Percentiles rank a stretch among this genome's conserved stretches.
Evolutionary conservation across 2,329 filamentous ascomycete genomes (phyloP).

Genomic region (Colletotrichum tropicale): DNA sequence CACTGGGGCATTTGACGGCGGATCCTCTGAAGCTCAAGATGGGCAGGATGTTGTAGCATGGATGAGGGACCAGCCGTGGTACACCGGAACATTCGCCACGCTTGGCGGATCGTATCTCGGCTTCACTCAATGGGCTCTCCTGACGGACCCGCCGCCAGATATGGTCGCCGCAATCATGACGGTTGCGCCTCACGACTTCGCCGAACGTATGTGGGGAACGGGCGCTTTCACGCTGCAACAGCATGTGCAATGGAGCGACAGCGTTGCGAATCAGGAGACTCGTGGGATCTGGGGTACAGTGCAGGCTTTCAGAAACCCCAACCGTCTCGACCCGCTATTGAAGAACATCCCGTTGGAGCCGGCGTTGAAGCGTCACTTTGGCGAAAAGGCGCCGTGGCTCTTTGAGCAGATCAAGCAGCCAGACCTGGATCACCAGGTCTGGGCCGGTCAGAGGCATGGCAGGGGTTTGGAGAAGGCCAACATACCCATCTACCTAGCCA

Average conservation of each 20-base stretch:
- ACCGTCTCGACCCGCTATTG: neutral
- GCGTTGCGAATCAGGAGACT: neutral
- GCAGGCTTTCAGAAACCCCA: neutral
- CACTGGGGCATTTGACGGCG: neutral
- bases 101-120: constrained; percentile 22
- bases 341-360: constrained; percentile 7
- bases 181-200: constrained; percentile 17
- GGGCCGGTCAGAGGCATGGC: neutral
- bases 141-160: constrained; percentile 21
- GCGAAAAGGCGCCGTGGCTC: neutral
- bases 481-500: constrained; percentile 20
- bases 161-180: constrained; percentile 19
- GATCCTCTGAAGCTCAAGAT: constrained; percentile 17
- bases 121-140: constrained; percentile 25
- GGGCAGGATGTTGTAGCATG: constrained; percentile 21
- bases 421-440: constrained; percentile 12
- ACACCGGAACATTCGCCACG: constrained; percentile 25
- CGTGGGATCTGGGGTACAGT: neutral
- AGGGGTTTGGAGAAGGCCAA: constrained; percentile 18
- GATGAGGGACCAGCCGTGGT: constrained; percentile 27
- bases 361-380: constrained; percentile 8
- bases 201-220: constrained; percentile 7
- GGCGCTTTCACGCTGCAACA: constrained; percentile 13
- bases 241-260: constrained; percentile 13
- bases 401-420: constrained; percentile 3